These are phyloP conservation scores for Puccinia horiana DNA, from an alignment of 1,284 basidiomycete species.

Conservation along the genomic window DNA sequence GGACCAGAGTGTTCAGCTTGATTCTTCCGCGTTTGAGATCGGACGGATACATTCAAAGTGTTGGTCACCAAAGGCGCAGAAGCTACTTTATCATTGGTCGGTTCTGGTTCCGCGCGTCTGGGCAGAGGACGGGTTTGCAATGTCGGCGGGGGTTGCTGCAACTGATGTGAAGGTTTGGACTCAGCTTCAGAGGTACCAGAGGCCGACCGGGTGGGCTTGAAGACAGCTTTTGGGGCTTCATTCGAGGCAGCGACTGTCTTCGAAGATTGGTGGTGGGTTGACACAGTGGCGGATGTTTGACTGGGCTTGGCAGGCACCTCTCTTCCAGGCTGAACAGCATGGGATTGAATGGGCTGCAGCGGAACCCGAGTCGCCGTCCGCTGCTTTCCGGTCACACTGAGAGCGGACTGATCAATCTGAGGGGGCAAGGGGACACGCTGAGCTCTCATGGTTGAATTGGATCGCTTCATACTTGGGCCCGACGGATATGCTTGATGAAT, in stretches of 20 bases:
- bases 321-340: constrained; percentile 10
- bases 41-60: constrained; percentile 26
- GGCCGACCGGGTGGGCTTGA: constrained; percentile 22
- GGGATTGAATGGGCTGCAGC: constrained; percentile 20
- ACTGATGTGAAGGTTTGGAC: constrained; percentile 13
- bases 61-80: background rate
- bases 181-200: constrained; percentile 8
- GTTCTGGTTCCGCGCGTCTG: background rate
- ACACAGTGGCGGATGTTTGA: background rate
- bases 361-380: constrained; percentile 27
- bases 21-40: constrained; percentile 15
- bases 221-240: constrained; percentile 8
- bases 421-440: constrained; percentile 40
- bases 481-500: constrained; percentile 27
- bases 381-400: background rate
- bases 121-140: constrained; percentile 25
- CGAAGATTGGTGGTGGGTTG: background rate
- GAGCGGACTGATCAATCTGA: background rate
- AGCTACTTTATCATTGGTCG: constrained; percentile 1
- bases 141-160: background rate
- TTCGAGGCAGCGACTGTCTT: background rate
- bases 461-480: constrained; percentile 29
- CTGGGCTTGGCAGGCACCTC: background rate
- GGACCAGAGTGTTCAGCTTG: background rate
- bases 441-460: constrained; percentile 45